Evolutionary conservation across 208 protist species (phyloP), one percentile per base, ranked within the genome.

Genomic region (Leishmania martiniquensis): DNA sequence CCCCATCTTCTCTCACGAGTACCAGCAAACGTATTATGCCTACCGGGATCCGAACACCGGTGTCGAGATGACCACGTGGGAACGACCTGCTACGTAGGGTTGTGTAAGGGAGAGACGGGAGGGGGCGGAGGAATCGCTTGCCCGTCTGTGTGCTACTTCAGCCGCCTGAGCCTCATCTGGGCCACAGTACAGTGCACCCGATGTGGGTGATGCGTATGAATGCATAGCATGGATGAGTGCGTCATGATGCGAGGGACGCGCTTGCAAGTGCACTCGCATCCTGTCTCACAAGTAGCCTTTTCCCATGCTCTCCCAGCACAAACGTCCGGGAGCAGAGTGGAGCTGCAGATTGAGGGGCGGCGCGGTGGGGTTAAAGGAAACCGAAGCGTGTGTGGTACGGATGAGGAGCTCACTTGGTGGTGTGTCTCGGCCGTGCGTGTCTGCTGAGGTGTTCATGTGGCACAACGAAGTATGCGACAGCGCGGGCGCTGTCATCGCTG

Each of bases 11-110:
- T 96, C 93, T 6, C 78, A 89, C 51, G 86, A 94, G 68, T 92
- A 95, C 72, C 60, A 91, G 71, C 81, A 88, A 59, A 78, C 77
- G 22, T 96, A 96, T 82, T 96, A 95, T 79, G 93, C 84, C 55
- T 90, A 91, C 66, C 83, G 77, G 39, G 73, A 95, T 49, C 84
- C 90, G 1, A 42, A 52, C 12, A 92, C 89, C 0, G 91, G 93
- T 1, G 68, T 77, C 22, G 88, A 96, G 59, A 81, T 72, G 5
- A 94, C 93, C 7, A 91, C 89, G 65, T 96, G 93, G 93, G 82
- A 82, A 37, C 74, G 87, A 29, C 84, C 86, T 7, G 9, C 29
- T 4, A 22, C 49, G 45, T 72, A 32, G 68, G 6, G 44, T 20
- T 5, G 37, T 69, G 63, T 29, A 25, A 17, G 12, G 17, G 60